phyloP scores from a whole-genome alignment of 371 early-diverging fungal genomes.

The Saksenaea vasiformis region DNA sequence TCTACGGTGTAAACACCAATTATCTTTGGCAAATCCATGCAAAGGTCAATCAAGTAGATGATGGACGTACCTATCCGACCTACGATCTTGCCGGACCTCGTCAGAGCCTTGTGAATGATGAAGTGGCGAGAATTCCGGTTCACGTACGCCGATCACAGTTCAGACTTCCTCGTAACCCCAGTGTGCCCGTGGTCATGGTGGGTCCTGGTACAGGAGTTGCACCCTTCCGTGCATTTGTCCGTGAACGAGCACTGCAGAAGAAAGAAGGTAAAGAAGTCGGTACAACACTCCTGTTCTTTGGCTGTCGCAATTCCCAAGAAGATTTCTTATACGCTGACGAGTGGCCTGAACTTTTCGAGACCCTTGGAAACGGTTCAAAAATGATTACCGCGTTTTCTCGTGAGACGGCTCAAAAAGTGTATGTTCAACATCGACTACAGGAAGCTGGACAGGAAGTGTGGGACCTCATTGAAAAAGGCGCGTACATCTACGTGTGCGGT shows the following conservation, averaged over 20 bases:
- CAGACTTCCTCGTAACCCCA: slow-evolving; percentile 79
- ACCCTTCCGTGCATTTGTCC: slow-evolving; percentile 94
- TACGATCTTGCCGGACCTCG: slow-evolving; percentile 62
- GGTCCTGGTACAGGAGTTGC: slow-evolving; percentile 99
- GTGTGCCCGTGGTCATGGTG: slow-evolving; percentile 91
- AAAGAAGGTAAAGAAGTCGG: slow-evolving; percentile 68
- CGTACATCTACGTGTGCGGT: slow-evolving; percentile 91
- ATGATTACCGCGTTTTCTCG: slow-evolving; percentile 90
- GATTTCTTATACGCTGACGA: slow-evolving; percentile 92
- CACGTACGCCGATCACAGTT: slow-evolving; percentile 89
- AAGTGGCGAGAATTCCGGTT: slow-evolving; percentile 63
- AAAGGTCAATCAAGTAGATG: slow-evolving; percentile 31
- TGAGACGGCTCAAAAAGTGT: slow-evolving; percentile 75
- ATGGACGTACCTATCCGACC: slow-evolving; percentile 30
- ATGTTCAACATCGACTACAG: slow-evolving; percentile 82
- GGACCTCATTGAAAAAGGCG: slow-evolving; percentile 76
- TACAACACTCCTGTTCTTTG: slow-evolving; percentile 88
- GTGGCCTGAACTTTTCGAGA: slow-evolving; percentile 67
- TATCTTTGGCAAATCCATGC: slow-evolving; percentile 61
- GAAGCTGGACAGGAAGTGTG: slow-evolving; percentile 71
- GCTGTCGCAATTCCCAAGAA: slow-evolving; percentile 80
- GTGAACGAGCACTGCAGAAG: slow-evolving; percentile 77
- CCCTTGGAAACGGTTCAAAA: slow-evolving; percentile 58
- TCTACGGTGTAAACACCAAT: slow-evolving; percentile 81
- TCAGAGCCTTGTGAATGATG: slow-evolving; percentile 31